Evolutionary conservation across 139 green algal species (phyloP), one percentile per base, ranked within the genome.

Genomic region (Dunaliella primolecta): DNA sequence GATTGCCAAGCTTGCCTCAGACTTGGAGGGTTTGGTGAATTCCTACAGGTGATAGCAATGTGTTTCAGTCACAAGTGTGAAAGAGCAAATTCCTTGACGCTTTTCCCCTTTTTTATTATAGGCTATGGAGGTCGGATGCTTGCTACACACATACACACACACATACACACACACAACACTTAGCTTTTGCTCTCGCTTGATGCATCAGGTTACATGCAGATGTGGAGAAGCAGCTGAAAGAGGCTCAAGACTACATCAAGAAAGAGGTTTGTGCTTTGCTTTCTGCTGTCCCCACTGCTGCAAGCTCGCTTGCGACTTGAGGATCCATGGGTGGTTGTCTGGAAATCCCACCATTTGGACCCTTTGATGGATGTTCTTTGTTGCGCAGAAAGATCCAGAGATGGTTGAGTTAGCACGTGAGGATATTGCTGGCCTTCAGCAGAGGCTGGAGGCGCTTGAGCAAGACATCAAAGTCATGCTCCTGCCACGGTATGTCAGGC

Each of bases 321-420:
- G n/a, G n/a, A n/a, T n/a, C n/a, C n/a, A n/a, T n/a, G n/a, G n/a
- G n/a, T n/a, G n/a, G n/a, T n/a, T n/a, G n/a, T n/a, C n/a, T n/a
- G n/a, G n/a, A n/a, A n/a, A n/a, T n/a, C n/a, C n/a, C n/a, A n/a
- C n/a, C n/a, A n/a, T n/a, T n/a, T n/a, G n/a, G n/a, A n/a, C n/a
- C n/a, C n/a, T n/a, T n/a, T n/a, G n/a, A n/a, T n/a, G n/a, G n/a
- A n/a, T n/a, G n/a, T n/a, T n/a, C n/a, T n/a, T n/a, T n/a, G n/a
- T n/a, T n/a, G n/a, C n/a, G 75, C 46, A 76, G 27, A 74, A 83
- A 21, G 94, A 96, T 83, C 87, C 84, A 24, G 94, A 97, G 83
- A 94, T 96, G 91, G 88, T 82, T n/a, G 93, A 94, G 88, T 93
- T 97, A 85, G 93, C 93, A 24, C 87, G 87, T 25, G 94, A 96